These are phyloP conservation scores for Karstenula rhodostoma DNA, from an alignment of 2,329 filamentous ascomycete genomes.

Conservation along the genomic window DNA sequence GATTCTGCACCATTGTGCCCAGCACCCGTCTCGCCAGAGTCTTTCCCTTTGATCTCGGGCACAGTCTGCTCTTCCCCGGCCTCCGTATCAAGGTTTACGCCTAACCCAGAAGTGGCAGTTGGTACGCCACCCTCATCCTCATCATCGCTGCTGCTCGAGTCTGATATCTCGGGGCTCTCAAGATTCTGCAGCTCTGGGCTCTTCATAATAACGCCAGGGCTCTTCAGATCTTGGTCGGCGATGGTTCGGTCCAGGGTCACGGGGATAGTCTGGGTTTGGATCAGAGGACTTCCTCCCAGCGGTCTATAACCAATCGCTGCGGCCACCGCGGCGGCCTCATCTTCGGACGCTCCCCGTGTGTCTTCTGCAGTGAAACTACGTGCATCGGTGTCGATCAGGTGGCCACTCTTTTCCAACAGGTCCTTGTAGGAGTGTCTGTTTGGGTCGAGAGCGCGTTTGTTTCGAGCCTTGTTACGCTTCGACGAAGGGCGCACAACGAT, in stretches of 20 bases:
- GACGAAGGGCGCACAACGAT: conserved; percentile 89
- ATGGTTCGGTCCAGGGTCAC: conserved; percentile 22
- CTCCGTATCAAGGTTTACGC: neutral
- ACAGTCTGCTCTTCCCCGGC: neutral
- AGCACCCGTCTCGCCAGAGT: neutral
- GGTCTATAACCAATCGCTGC: conserved; percentile 57
- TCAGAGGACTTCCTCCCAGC: conserved; percentile 39
- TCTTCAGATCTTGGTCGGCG: conserved; percentile 37
- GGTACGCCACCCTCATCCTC: conserved; percentile 40
- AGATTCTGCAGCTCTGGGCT: conserved; percentile 49
- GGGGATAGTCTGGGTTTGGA: conserved; percentile 37
- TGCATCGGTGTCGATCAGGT: conserved; percentile 59
- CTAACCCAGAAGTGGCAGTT: conserved; percentile 7
- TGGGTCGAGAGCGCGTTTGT: conserved; percentile 81
- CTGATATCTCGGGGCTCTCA: conserved; percentile 50
- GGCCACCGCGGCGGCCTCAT: conserved; percentile 60
- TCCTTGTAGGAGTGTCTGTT: conserved; percentile 77
- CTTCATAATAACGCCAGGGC: conserved; percentile 50
- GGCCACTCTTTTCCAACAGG: conserved; percentile 74
- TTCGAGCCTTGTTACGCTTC: conserved; percentile 89
- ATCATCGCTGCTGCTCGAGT: conserved; percentile 44
- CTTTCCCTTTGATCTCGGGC: neutral
- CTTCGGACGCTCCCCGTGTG: conserved; percentile 47
- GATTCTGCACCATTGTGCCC: neutral
- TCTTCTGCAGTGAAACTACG: conserved; percentile 54